Percentiles rank a stretch among this genome's conserved stretches.
Conservation (phyloP, 164 flowering plant species). For the Magnolia sinica region DNA sequence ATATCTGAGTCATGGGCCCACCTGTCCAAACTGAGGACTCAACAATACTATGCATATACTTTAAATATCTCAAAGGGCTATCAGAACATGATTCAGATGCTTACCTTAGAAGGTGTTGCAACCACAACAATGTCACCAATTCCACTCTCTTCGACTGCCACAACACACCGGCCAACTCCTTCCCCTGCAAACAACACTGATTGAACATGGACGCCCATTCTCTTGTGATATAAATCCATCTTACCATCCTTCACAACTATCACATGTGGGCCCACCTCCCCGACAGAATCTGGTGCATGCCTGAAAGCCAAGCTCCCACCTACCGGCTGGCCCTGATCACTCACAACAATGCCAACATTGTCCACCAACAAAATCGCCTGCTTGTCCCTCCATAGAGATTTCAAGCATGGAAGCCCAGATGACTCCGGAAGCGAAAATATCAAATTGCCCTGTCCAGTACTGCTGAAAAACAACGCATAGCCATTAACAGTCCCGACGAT, state of each 20-base stretch:
- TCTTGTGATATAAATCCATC: slow-evolving; percentile 81
- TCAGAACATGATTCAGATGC: not conserved
- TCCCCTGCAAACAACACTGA: slow-evolving; percentile 41
- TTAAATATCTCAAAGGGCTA: not conserved
- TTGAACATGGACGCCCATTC: slow-evolving; percentile 57
- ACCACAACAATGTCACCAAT: slow-evolving; percentile 53
- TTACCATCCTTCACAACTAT: slow-evolving; percentile 52
- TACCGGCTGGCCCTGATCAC: slow-evolving; percentile 73
- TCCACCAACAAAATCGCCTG: slow-evolving; percentile 81
- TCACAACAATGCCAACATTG: slow-evolving; percentile 74
- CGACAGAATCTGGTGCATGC: slow-evolving; percentile 55
- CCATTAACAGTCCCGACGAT: slow-evolving; percentile 66
- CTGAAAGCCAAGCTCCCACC: slow-evolving; percentile 87
- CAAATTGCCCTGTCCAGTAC: slow-evolving; percentile 50
- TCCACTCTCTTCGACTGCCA: slow-evolving; percentile 54
- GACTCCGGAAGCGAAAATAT: slow-evolving; percentile 78
- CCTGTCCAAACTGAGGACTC: not conserved
- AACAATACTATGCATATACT: not conserved
- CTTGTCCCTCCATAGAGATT: slow-evolving; percentile 48
- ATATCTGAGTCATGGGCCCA: not conserved
- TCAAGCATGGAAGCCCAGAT: slow-evolving; percentile 48
- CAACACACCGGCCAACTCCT: slow-evolving; percentile 46
- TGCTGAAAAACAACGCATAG: slow-evolving; percentile 58
- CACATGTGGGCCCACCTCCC: slow-evolving; percentile 56
- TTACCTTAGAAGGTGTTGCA: slow-evolving; percentile 66